Percentiles rank a stretch among this genome's conserved stretches.
phyloP scores from a whole-genome alignment of 1,284 basidiomycete species.

The Abortiporus biennis region DNA sequence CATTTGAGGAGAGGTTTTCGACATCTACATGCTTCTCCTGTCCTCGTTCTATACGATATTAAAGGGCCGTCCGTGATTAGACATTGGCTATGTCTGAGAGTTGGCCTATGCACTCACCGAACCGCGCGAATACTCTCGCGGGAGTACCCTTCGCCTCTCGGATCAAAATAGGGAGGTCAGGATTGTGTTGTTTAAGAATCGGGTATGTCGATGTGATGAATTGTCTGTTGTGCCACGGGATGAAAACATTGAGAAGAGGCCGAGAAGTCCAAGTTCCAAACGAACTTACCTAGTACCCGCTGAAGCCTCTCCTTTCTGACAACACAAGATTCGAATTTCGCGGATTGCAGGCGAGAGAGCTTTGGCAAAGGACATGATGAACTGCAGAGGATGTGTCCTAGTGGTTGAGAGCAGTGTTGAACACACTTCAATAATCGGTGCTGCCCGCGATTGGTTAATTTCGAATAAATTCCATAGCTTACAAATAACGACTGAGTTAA shows the following conservation, averaged over 20 bases:
- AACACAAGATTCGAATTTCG: constrained; percentile 84
- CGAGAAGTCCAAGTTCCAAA: constrained; percentile 1
- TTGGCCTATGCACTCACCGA: constrained; percentile 78
- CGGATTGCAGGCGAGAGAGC: constrained; percentile 78
- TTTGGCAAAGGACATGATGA: constrained; percentile 69
- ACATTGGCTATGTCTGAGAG: not conserved
- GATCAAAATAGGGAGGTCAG: constrained; percentile 85
- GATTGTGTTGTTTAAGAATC: constrained; percentile 81
- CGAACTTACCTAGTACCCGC: constrained; percentile 73
- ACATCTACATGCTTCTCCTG: constrained; percentile 77
- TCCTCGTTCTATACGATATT: constrained; percentile 54
- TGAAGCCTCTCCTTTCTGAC: constrained; percentile 74
- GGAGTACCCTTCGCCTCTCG: constrained; percentile 88
- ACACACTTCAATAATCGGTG: not conserved
- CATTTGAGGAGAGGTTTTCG: constrained; percentile 67
- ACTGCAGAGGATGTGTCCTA: no score
- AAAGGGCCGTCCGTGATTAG: no score
- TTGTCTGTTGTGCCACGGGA: constrained; percentile 42
- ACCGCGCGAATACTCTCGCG: constrained; percentile 85
- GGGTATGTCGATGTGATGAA: constrained; percentile 83
- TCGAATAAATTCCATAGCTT: no score
- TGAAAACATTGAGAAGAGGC: not conserved
- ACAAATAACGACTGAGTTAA: not conserved
- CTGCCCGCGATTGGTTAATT: no score
- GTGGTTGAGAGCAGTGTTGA: constrained; percentile 2